Evolutionary conservation across 2,329 filamentous ascomycete species (phyloP).

Genomic region (Alternaria sp.): DNA sequence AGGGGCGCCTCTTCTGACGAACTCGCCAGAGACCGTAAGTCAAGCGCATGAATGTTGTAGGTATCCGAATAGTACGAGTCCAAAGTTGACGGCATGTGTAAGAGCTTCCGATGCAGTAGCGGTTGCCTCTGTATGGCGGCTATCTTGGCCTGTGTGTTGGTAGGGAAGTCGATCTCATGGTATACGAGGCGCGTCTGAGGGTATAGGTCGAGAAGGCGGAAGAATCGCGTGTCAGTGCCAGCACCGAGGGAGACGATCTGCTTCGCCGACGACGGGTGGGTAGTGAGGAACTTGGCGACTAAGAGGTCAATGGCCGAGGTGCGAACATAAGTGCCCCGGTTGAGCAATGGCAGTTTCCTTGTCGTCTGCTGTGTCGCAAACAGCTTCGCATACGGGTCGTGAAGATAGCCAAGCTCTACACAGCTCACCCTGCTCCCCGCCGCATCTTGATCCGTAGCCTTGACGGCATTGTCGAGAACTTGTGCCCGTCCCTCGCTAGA

Average conservation of each 20-base stretch:
- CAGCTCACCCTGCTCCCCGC: conserved; percentile 88
- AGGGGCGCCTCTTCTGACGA: conserved; percentile 25
- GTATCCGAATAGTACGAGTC: conserved; percentile 59
- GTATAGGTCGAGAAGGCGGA: conserved; percentile 70
- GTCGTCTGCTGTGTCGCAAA: conserved; percentile 68
- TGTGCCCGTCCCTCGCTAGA: conserved; percentile 44
- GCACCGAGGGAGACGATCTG: conserved; percentile 94
- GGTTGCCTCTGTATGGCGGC: conserved; percentile 46
- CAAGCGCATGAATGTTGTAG: conserved; percentile 66
- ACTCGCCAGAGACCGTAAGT: conserved; percentile 69
- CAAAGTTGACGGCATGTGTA: conserved; percentile 31
- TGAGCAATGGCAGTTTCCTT: conserved; percentile 87
- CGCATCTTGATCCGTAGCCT: conserved; percentile 91
- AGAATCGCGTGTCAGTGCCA: conserved; percentile 89
- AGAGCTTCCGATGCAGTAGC: conserved; percentile 39
- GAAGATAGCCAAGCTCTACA: conserved; percentile 82
- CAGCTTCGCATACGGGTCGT: conserved; percentile 77
- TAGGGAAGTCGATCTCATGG: conserved; percentile 90
- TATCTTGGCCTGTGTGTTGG: conserved; percentile 75
- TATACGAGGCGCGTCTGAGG: conserved; percentile 68
- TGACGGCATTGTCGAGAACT: conserved; percentile 76
- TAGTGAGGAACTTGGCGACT: conserved; percentile 73
- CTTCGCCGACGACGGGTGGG: conserved; percentile 53
- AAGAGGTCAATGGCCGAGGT: conserved; percentile 84
- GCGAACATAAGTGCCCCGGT: conserved; percentile 93